These are phyloP conservation scores for Ogataea hybrid DNA, from an alignment of 1,139 yeast species.

Conservation along the genomic window DNA sequence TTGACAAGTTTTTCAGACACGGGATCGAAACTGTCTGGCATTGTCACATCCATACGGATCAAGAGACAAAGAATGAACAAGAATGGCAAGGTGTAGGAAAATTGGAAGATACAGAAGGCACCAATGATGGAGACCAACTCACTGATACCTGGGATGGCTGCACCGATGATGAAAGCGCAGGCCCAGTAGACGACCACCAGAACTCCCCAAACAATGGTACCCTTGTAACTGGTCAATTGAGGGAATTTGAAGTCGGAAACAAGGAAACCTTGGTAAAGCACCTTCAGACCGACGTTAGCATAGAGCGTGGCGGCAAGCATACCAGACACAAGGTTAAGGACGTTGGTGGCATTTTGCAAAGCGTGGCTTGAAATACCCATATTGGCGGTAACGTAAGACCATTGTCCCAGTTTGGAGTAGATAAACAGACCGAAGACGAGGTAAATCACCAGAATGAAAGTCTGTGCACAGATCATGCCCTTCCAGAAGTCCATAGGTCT, in stretches of 20 bases:
- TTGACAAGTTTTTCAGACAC: slow-evolving; percentile 31
- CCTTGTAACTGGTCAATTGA: slow-evolving; percentile 31
- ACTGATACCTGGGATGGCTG: slow-evolving; percentile 53
- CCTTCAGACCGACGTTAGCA: slow-evolving; percentile 45
- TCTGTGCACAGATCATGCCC: too few species aligned
- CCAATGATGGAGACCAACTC: slow-evolving; percentile 49
- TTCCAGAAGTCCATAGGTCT: too few species aligned
- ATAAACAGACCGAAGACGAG: too few species aligned
- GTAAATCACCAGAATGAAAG: too few species aligned
- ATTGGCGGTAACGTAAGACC: too few species aligned
- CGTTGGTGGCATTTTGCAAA: too few species aligned
- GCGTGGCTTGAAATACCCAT: too few species aligned
- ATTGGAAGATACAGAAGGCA: slow-evolving; percentile 46
- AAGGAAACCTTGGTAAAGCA: slow-evolving; percentile 38
- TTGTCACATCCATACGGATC: slow-evolving; percentile 36
- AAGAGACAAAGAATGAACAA: slow-evolving; percentile 36
- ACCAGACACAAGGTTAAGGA: too few species aligned
- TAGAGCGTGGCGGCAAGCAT: slow-evolving; percentile 44
- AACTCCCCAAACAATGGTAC: slow-evolving; percentile 37
- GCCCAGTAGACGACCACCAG: slow-evolving; percentile 42
- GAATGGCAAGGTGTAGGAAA: slow-evolving; percentile 46
- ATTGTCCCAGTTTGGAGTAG: too few species aligned
- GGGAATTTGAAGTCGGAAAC: slow-evolving; percentile 37
- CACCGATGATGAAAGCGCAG: slow-evolving; percentile 44
- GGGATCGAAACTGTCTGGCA: slow-evolving; percentile 34